Percentiles rank a stretch among this genome's conserved stretches.
These are phyloP conservation scores for Aechmea fasciata DNA, from an alignment of 176 grass and related monocot genomes.

Conservation along the genomic window DNA sequence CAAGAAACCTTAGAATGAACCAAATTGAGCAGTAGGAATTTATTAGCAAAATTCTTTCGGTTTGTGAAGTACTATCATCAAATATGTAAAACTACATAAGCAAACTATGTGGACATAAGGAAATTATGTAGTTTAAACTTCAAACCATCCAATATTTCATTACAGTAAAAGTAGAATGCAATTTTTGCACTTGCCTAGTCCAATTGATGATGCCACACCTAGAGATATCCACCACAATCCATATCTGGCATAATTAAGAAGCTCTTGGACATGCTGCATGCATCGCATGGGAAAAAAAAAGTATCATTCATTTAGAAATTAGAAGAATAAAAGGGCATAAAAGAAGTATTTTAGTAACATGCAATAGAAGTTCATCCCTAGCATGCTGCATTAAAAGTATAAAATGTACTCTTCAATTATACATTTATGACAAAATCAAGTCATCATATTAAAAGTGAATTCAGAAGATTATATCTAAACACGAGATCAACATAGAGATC, in stretches of 20 bases:
- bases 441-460: background rate
- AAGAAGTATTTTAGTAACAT: no score
- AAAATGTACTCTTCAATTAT: background rate
- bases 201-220: constrained; percentile 90
- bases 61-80: no score
- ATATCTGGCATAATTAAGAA: constrained; percentile 64
- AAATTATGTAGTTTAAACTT: background rate
- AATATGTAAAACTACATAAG: no score
- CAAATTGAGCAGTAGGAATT: no score
- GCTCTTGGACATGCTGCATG: constrained; percentile 66
- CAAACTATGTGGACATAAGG: background rate
- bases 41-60: no score
- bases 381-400: background rate
- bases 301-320: constrained; percentile 9
- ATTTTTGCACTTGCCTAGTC: constrained; percentile 56
- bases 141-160: background rate
- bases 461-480: background rate
- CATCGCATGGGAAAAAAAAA: constrained; percentile 17
- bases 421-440: background rate
- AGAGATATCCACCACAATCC: constrained; percentile 80
- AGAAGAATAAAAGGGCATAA: background rate
- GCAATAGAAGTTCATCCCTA: background rate
- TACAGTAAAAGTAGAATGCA: constrained; percentile 6
- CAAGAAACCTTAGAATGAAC: no score
- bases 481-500: background rate